These are phyloP conservation scores for Pneumocystis jirovecii DNA, from an alignment of 1,139 yeast genomes.

Conservation along the genomic window DNA sequence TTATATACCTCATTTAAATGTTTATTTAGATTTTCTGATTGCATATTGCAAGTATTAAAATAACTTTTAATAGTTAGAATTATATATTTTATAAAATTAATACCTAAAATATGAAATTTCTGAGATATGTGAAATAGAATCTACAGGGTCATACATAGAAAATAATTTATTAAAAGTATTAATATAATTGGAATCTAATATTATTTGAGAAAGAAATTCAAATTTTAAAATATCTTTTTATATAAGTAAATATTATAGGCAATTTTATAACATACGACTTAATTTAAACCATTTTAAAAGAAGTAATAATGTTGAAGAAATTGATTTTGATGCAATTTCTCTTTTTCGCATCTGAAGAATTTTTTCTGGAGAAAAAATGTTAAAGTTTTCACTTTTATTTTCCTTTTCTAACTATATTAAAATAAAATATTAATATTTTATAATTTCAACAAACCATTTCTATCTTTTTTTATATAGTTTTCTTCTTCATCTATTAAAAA, in stretches of 20 bases:
- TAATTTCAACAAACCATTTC: conserved; percentile 3
- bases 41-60: background rate
- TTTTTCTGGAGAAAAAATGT: conserved; percentile 10
- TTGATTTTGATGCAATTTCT: conserved; percentile 50
- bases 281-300: conserved; percentile 65
- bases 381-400: conserved; percentile 9
- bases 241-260: background rate
- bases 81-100: background rate
- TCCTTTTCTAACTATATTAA: background rate
- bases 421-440: background rate
- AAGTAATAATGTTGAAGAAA: conserved; percentile 38
- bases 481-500: background rate
- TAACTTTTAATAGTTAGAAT: background rate
- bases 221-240: conserved; percentile 44
- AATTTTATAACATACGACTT: conserved; percentile 28
- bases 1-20: background rate
- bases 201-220: conserved; percentile 54
- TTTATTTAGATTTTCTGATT: background rate
- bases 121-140: conserved; percentile 22
- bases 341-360: conserved; percentile 33
- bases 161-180: conserved; percentile 30
- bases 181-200: conserved; percentile 60
- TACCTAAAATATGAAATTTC: conserved; percentile 27
- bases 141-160: conserved; percentile 25
- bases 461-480: background rate